These are phyloP conservation scores for Ogataea pilisensis DNA, from an alignment of 805 yeast species.

Conservation along the genomic window DNA sequence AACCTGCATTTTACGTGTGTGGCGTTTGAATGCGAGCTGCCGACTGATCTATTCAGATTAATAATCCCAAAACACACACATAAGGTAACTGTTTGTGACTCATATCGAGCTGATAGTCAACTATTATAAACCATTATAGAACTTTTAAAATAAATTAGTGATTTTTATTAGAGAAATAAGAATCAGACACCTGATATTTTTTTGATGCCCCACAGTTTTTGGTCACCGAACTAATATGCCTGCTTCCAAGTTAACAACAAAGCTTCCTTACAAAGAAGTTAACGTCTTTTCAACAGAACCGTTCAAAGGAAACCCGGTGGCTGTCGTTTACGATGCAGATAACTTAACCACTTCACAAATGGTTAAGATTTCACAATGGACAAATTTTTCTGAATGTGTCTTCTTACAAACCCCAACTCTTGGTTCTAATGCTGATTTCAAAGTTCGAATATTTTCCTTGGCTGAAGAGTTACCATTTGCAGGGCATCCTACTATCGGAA, in stretches of 20 bases:
- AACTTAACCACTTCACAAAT: conserved; percentile 36
- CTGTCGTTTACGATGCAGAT: conserved; percentile 44
- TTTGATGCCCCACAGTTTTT: background rate
- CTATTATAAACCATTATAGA: no score
- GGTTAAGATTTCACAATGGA: conserved; percentile 52
- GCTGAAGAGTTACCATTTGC: conserved; percentile 52
- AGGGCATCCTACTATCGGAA: conserved; percentile 61
- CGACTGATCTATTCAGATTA: no score
- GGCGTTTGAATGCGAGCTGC: no score
- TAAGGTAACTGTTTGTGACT: no score
- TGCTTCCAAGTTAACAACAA: background rate
- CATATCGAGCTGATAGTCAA: no score
- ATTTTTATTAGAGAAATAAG: no score
- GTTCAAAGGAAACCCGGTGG: conserved; percentile 52
- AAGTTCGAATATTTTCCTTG: conserved; percentile 47
- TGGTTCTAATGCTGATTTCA: conserved; percentile 38
- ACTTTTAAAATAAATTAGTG: no score
- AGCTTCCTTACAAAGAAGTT: conserved; percentile 27
- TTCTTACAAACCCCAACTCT: conserved; percentile 42
- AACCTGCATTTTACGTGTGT: no score
- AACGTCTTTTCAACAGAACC: conserved; percentile 39
- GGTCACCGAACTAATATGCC: background rate
- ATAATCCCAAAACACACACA: no score
- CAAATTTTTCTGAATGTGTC: conserved; percentile 56
- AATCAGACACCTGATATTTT: no score